Evolutionary conservation across 345 rosid genomes (phyloP).

Genomic region (Dovyalis caffra): DNA sequence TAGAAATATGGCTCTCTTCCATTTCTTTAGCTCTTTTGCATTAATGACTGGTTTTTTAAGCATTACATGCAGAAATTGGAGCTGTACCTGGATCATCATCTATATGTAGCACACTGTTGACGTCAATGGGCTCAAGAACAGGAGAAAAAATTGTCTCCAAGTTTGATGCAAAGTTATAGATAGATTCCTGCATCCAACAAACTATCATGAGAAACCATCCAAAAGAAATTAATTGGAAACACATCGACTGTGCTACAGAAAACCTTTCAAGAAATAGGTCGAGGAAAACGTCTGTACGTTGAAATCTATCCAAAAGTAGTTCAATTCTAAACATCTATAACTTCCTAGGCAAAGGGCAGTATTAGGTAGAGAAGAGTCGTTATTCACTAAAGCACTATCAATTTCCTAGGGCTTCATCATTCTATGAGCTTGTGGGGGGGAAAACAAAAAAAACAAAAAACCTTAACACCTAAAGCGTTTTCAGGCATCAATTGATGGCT

Average conservation of each 20-base stretch:
- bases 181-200: constrained; percentile 40
- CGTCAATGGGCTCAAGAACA: constrained; percentile 46
- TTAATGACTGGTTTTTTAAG: background rate
- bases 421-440: background rate
- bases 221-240: background rate
- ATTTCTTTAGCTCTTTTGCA: background rate
- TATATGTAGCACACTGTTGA: constrained; percentile 38
- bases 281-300: background rate
- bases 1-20: background rate
- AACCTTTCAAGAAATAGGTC: background rate
- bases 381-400: background rate
- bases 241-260: background rate
- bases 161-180: constrained; percentile 40
- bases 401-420: background rate
- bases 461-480: background rate
- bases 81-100: constrained; percentile 41
- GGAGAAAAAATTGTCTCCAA: constrained; percentile 86
- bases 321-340: constrained; percentile 2
- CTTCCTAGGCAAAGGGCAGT: background rate
- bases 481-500: background rate
- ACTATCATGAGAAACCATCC: background rate
- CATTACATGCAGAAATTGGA: background rate
- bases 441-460: background rate
- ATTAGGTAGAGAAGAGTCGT: background rate
- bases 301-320: background rate